Conservation (phyloP, 2,329 filamentous ascomycete species). For the Nemania sp. region DNA sequence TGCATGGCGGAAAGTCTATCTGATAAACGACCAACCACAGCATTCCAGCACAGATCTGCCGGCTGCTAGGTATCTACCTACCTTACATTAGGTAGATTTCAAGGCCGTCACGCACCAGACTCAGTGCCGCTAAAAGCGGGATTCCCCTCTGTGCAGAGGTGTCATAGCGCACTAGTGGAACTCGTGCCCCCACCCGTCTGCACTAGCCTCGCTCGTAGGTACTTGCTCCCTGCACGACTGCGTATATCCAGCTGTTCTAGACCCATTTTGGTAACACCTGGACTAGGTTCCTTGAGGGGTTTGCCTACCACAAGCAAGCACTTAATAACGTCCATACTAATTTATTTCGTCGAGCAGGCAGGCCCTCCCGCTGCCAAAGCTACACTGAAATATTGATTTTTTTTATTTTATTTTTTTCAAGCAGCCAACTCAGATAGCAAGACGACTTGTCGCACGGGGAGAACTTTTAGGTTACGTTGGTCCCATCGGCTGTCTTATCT, state of each 20-base stretch:
- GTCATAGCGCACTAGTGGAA: constrained; percentile 9
- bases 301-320: too few species aligned
- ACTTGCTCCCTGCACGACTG: too few species aligned
- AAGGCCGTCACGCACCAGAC: not conserved
- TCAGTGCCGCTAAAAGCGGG: constrained; percentile 30
- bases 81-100: not conserved
- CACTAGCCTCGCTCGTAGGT: not conserved
- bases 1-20: not conserved
- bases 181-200: constrained; percentile 1
- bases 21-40: not conserved
- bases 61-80: not conserved
- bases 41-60: too few species aligned
- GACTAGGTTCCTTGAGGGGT: not conserved
- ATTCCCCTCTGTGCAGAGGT: constrained; percentile 19
- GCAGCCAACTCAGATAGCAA: too few species aligned
- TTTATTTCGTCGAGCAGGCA: too few species aligned
- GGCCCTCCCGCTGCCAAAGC: too few species aligned
- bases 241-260: constrained; percentile 4
- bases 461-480: too few species aligned
- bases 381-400: too few species aligned
- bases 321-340: too few species aligned
- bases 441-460: too few species aligned
- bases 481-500: too few species aligned
- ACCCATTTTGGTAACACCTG: not conserved
- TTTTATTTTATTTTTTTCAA: too few species aligned